These are phyloP conservation scores for Allium sativum DNA, from an alignment of 106 monocot genomes.

Conservation along the genomic window DNA sequence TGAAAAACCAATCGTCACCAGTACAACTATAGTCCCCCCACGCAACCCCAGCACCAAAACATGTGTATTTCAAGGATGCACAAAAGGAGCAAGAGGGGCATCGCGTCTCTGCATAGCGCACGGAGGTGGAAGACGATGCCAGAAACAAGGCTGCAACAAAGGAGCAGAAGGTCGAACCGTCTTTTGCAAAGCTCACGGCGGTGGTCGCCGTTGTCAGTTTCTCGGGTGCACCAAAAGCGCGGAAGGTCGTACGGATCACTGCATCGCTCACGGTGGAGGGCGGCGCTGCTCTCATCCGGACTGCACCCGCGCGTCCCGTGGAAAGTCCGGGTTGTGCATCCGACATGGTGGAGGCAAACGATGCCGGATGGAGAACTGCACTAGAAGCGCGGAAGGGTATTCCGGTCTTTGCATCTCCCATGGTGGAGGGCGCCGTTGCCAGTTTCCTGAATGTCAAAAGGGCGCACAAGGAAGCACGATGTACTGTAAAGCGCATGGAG, in stretches of 20 bases:
- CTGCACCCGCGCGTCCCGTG: conserved; percentile 33
- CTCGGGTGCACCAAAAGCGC: conserved; percentile 55
- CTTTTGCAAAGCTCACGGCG: conserved; percentile 50
- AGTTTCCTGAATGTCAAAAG: conserved; percentile 26
- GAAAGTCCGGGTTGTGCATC: conserved; percentile 47
- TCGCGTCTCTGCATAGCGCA: conserved; percentile 51
- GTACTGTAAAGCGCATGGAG: conserved; percentile 47
- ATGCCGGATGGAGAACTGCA: conserved; percentile 42
- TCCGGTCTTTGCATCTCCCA: conserved; percentile 48
- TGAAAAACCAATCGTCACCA: no score
- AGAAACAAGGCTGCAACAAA: conserved; percentile 32
- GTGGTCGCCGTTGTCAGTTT: conserved; percentile 34
- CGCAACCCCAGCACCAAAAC: conserved; percentile 20
- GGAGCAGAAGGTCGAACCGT: conserved; percentile 42
- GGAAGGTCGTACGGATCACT: conserved; percentile 44
- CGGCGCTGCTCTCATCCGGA: conserved; percentile 31
- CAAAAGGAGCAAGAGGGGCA: conserved; percentile 45
- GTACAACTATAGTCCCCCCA: conserved; percentile 7
- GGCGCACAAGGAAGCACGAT: conserved; percentile 47
- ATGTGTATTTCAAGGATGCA: conserved; percentile 41
- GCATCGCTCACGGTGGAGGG: conserved; percentile 48
- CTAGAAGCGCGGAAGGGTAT: conserved; percentile 38
- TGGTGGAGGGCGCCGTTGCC: conserved; percentile 40
- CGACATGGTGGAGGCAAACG: conserved; percentile 49
- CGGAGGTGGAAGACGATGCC: conserved; percentile 49